phyloP scores from a whole-genome alignment of 2,329 filamentous ascomycete species.

The Karstenula rhodostoma region DNA sequence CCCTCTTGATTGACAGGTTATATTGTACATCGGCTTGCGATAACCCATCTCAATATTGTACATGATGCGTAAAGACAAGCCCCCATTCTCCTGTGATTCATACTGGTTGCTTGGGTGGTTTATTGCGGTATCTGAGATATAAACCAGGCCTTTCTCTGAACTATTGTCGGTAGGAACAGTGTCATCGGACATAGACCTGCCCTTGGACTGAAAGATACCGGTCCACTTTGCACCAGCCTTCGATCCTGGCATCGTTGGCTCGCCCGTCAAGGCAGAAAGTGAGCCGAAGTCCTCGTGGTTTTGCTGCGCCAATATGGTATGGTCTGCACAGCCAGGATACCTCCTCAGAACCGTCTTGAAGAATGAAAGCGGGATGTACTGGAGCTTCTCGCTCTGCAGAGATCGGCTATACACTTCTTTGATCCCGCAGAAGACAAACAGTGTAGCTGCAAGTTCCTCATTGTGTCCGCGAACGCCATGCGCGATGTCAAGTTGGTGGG shows the following conservation, averaged over 20 bases:
- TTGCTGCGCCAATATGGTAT: slow-evolving; percentile 53
- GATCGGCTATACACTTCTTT: slow-evolving; percentile 51
- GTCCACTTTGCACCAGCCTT: slow-evolving; percentile 27
- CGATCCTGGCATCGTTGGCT: slow-evolving; percentile 14
- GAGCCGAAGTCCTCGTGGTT: slow-evolving; percentile 58
- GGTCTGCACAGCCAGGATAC: slow-evolving; percentile 55
- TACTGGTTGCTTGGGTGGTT: slow-evolving; percentile 15
- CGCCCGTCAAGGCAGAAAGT: slow-evolving; percentile 37
- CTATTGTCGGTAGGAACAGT: slow-evolving; percentile 35
- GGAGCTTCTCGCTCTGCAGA: slow-evolving; percentile 35
- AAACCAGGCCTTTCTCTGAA: slow-evolving; percentile 42
- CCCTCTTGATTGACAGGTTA: neutral
- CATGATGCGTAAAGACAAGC: too few relatives aligned
- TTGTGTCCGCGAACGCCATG: slow-evolving; percentile 35
- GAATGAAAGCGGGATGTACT: slow-evolving; percentile 54
- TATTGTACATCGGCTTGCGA: neutral
- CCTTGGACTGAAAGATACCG: slow-evolving; percentile 21
- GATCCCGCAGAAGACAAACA: slow-evolving; percentile 57
- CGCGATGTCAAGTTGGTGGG: slow-evolving; percentile 47
- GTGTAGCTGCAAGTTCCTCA: slow-evolving; percentile 41
- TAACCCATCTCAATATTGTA: too few relatives aligned
- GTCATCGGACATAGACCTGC: slow-evolving; percentile 19
- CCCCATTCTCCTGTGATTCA: too few relatives aligned
- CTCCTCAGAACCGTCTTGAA: slow-evolving; percentile 55
- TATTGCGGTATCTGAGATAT: slow-evolving; percentile 15